Evolutionary conservation across 2,329 filamentous ascomycete species (phyloP), one percentile per base, ranked within the genome.

Genomic region (Aspergillus sp.): DNA sequence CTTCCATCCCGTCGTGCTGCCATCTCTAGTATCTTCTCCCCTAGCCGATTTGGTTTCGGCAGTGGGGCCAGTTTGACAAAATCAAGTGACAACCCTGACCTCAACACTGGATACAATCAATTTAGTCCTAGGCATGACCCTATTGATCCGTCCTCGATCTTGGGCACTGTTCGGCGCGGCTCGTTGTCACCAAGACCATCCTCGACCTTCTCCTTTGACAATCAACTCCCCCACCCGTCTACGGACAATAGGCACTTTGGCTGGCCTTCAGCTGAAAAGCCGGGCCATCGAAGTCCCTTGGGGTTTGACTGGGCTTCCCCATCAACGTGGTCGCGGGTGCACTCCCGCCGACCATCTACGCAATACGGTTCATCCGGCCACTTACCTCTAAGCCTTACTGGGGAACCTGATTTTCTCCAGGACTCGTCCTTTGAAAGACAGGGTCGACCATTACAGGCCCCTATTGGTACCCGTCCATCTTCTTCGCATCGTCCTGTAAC

Each of bases 391-490:
- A 78, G 81, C 13, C 75, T 80, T 38, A 76, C 79, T 24, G 77
- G 77, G 22, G 79, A 83, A 45, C 66, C 69, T 19, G 74, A 77
- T 68, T 63, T 72, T 64, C 60, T 71, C n/a, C 75, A 79, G 56
- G 78, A 74, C 32, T 52, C 58, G 49, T 73, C 70, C 40, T 78
- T 74, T 40, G 75, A 78, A 42, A 66, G 69, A 36, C 76, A 75
- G 16, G 73, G 71, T 33, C 78, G 79, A 5, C 79, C 81, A 24
- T 74, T 82, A 2, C 81, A 85, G 54, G 82, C 82, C 3, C 83
- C 83, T 1, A 96, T 97, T 59, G 93, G 93, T 20, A 95, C 90
- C 44, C 85, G 86, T 3, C 90, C 88, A 69, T 69, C 81, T 63
- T 76, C 78, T 44, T 76, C 78, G 64, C 75, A 86, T 66, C 70